Base-by-base conservation (phyloP, 2,329 filamentous ascomycete species). In the Exophiala sp. region DNA sequence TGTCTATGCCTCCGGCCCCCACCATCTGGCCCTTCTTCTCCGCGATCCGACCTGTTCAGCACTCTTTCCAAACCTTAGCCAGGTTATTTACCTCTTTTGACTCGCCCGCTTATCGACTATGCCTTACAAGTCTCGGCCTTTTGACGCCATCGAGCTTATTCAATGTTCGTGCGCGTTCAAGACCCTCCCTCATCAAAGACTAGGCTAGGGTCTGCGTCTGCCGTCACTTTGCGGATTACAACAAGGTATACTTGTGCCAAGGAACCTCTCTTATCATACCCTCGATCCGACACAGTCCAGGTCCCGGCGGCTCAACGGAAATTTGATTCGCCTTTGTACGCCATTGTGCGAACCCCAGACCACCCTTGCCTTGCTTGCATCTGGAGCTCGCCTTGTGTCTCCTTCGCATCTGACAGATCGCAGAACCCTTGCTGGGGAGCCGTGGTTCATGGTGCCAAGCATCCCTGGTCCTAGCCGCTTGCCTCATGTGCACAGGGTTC, bases 271-370 rank as follows among this genome's bases (percentile, higher is more conserved):
- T 7, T 41, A 18, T 40, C 21, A 39, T 20, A 33, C 41, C 35
- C 20, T 14, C n/a, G 34, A 41, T 20, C 40, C 33, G 7, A 16
- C 21, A 16, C 12, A 6, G 12, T 47, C 18, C 16, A 29, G 43
- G n/a, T 46, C 52, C 14, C 35, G 34, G 52, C 49, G 20, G n/a
- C 42, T 40, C 38, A 39, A 39, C 57, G 57, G 57, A 59, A 53
- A 55, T 59, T 58, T 55, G 50, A 55, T 50, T 59, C 47, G 49
- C 50, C 34, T 49, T 42, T 56, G 56, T 56, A 50, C 50, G 41
- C 56, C 52, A 48, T 58, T 50, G 48, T 46, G 41, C 40, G 39
- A 40, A 48, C 38, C 29, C 29, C 40, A 43, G 41, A 38, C 41
- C 40, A 36, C 41, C 18, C 38, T 33, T 40, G 51, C 45, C 36